Evolutionary conservation across 176 grass and related monocot genomes (phyloP).

Genomic region (Aegilops speltoides): DNA sequence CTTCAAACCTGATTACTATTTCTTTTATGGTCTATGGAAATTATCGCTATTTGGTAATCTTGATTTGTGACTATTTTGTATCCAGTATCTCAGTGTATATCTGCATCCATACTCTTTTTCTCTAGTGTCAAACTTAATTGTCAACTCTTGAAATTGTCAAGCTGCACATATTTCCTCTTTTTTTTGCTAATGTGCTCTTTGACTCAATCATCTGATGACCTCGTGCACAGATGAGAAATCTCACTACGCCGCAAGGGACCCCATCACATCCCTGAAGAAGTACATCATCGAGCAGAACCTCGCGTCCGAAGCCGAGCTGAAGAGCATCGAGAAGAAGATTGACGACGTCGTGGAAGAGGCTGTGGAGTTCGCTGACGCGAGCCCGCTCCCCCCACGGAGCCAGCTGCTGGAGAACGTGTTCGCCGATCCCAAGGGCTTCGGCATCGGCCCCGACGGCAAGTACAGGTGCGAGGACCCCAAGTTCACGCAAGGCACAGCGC

Average conservation of each 20-base stretch:
- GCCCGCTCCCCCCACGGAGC: constrained; percentile 78
- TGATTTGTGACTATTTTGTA: background rate
- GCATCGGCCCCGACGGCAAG: constrained; percentile 84
- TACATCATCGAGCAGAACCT: constrained; percentile 72
- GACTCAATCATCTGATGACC: background rate
- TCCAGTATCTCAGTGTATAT: background rate
- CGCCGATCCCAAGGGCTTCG: constrained; percentile 90
- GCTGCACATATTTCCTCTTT: background rate
- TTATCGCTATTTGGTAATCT: background rate
- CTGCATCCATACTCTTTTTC: background rate
- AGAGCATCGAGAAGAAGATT: constrained; percentile 78
- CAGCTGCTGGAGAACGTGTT: constrained; percentile 93
- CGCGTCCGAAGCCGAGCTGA: constrained; percentile 72
- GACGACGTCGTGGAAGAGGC: constrained; percentile 88
- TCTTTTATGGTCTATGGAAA: background rate
- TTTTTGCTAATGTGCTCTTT: background rate
- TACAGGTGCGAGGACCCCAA: constrained; percentile 92
- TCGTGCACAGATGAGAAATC: constrained; percentile 80
- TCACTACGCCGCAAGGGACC: constrained; percentile 70
- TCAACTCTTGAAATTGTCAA: background rate
- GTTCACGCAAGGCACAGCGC: constrained; percentile 86
- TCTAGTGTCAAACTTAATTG: background rate
- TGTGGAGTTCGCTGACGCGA: constrained; percentile 88
- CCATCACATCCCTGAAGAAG: constrained; percentile 74
- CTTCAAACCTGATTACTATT: background rate